These are phyloP conservation scores for Neonectria hederae DNA, from an alignment of 2,329 filamentous ascomycete species.

Conservation along the genomic window DNA sequence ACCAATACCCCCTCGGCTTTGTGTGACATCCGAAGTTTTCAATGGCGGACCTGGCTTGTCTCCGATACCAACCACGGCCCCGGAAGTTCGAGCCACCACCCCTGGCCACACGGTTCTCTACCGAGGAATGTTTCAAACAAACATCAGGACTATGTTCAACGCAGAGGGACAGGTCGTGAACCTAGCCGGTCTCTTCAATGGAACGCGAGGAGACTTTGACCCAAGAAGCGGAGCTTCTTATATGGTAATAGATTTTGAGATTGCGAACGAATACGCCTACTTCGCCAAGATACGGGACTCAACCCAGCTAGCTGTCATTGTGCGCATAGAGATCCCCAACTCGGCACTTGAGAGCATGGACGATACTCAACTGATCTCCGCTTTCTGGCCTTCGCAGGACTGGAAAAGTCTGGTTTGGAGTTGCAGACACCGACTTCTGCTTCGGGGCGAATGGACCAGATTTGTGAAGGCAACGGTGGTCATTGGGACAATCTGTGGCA, in stretches of 20 bases:
- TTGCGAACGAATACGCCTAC: neutral
- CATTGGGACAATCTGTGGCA: neutral
- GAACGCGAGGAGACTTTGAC: neutral
- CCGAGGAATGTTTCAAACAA: neutral
- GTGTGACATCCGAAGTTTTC: neutral
- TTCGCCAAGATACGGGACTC: neutral
- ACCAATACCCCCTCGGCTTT: neutral
- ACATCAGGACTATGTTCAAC: neutral
- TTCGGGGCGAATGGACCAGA: neutral
- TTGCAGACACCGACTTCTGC: neutral
- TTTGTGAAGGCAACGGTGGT: neutral
- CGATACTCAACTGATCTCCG: neutral
- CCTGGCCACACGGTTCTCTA: slow-evolving; percentile 1
- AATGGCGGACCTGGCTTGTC: neutral
- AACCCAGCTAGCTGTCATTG: neutral
- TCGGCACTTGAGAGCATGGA: neutral
- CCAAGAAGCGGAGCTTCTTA: neutral
- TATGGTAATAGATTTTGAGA: neutral
- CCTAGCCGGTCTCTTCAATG: neutral
- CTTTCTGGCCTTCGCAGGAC: neutral
- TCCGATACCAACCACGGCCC: neutral
- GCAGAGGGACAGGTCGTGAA: neutral
- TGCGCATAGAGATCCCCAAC: neutral
- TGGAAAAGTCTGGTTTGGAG: slow-evolving; percentile 1
- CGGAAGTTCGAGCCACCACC: neutral